Percentiles rank a stretch among this genome's conserved stretches.
Evolutionary conservation across 1,284 basidiomycete species (phyloP).

Genomic region (Sanguinoderma infundibulare): DNA sequence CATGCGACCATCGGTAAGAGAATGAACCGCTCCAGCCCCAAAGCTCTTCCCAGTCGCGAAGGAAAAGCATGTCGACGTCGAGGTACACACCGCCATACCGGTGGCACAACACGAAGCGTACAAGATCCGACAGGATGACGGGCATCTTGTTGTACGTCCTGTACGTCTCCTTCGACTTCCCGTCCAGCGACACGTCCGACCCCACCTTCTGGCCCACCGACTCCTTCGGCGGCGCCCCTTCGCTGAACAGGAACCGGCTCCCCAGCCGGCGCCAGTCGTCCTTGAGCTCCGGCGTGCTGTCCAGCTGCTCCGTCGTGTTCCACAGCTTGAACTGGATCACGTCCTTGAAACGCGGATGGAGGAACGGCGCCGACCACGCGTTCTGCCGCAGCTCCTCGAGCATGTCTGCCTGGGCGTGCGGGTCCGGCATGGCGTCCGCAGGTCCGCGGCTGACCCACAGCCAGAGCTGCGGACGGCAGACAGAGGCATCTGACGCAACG

Average conservation of each 20-base stretch:
- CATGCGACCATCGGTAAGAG: conserved; percentile 70
- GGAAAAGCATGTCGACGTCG: conserved; percentile 73
- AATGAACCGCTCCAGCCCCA: conserved; percentile 75
- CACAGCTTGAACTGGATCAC: conserved; percentile 73
- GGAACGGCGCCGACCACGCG: conserved; percentile 71
- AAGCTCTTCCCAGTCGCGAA: conserved; percentile 76
- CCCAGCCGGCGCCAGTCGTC: conserved; percentile 59
- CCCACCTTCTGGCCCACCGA: conserved; percentile 35
- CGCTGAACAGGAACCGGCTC: conserved; percentile 61
- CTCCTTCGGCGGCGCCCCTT: conserved; percentile 54
- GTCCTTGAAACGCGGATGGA: conserved; percentile 68
- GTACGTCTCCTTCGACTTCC: conserved; percentile 28
- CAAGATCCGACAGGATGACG: conserved; percentile 73
- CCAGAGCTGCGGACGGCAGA: conserved; percentile 76
- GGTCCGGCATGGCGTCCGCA: conserved; percentile 57
- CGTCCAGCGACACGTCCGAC: conserved; percentile 21
- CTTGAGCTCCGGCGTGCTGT: conserved; percentile 62
- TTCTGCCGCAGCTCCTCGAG: conserved; percentile 58
- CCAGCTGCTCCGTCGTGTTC: conserved; percentile 77
- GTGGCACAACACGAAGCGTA: conserved; percentile 70
- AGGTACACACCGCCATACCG: conserved; percentile 74
- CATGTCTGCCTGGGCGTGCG: conserved; percentile 60
- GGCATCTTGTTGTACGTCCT: conserved; percentile 64
- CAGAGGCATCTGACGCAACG: conserved; percentile 36
- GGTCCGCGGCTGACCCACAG: conserved; percentile 76